Evolutionary conservation across 2,329 filamentous ascomycete species (phyloP).

Genomic region (Trichoderma asperellum): DNA sequence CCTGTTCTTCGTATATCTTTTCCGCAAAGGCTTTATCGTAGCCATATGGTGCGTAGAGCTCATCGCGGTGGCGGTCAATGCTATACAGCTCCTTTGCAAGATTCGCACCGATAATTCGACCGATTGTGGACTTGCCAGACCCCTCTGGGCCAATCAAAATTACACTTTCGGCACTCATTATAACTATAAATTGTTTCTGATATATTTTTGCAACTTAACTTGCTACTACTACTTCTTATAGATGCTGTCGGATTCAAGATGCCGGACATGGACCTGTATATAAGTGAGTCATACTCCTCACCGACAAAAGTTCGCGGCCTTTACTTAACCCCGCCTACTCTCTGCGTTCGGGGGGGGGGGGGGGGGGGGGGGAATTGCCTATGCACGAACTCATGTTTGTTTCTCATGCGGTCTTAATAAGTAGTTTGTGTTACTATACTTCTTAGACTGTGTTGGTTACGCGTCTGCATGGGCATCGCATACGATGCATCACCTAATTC

Average conservation of each 20-base stretch:
- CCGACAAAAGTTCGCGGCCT: neutral
- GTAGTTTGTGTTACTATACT: neutral
- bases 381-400: neutral
- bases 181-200: neutral
- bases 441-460: neutral
- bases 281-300: neutral
- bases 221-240: neutral
- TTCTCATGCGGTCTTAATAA: neutral
- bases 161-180: neutral
- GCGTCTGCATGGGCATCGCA: neutral
- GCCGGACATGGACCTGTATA: neutral
- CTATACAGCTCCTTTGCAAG: conserved; percentile 24
- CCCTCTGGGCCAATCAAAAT: conserved; percentile 29
- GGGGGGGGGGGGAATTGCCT: too few species aligned
- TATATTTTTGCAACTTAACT: neutral
- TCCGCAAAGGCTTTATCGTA: conserved; percentile 10
- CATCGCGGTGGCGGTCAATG: conserved; percentile 27
- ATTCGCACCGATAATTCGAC: conserved; percentile 1
- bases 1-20: conserved; percentile 1
- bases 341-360: too few species aligned
- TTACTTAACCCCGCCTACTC: neutral
- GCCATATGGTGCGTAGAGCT: conserved; percentile 27
- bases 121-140: conserved; percentile 29
- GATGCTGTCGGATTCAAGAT: neutral
- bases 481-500: neutral